These are phyloP conservation scores for Pueraria montana DNA, from an alignment of 306 rosid species.

Conservation along the genomic window DNA sequence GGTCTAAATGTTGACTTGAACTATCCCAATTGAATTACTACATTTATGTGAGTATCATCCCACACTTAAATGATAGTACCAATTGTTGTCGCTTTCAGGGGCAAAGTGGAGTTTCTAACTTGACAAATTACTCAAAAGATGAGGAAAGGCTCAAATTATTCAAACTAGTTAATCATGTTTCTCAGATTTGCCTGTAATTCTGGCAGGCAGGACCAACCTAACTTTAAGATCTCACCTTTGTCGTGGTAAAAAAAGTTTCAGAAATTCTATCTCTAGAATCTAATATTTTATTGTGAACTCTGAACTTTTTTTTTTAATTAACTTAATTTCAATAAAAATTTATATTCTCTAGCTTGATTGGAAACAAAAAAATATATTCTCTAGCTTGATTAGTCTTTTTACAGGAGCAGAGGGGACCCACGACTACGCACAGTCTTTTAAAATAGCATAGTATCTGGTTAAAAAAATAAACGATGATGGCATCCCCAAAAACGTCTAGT, in stretches of 20 bases:
- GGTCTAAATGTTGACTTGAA: conserved; percentile 27
- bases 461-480: not conserved
- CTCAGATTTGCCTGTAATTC: conserved; percentile 12
- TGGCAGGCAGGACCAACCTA: conserved; percentile 25
- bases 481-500: not conserved
- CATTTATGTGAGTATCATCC: conserved; percentile 17
- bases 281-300: not conserved
- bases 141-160: conserved; percentile 16
- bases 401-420: conserved; percentile 5
- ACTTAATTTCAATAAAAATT: not conserved
- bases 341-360: not conserved
- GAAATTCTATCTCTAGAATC: not conserved
- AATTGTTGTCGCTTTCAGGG: conserved; percentile 59
- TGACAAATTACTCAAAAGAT: conserved; percentile 47
- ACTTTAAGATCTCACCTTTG: conserved; percentile 41
- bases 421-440: not conserved
- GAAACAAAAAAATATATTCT: not conserved
- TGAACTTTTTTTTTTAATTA: not conserved
- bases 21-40: conserved; percentile 14
- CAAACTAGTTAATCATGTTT: conserved; percentile 35
- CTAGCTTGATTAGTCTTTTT: conserved; percentile 13
- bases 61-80: conserved; percentile 39
- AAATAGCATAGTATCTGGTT: not conserved
- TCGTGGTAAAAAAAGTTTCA: conserved; percentile 13
- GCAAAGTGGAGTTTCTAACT: conserved; percentile 49